A percentile compares a stretch with the other conserved stretches of the same genome.
phyloP scores from a whole-genome alignment of 345 rosid species.

The Erucastrum elatum region DNA sequence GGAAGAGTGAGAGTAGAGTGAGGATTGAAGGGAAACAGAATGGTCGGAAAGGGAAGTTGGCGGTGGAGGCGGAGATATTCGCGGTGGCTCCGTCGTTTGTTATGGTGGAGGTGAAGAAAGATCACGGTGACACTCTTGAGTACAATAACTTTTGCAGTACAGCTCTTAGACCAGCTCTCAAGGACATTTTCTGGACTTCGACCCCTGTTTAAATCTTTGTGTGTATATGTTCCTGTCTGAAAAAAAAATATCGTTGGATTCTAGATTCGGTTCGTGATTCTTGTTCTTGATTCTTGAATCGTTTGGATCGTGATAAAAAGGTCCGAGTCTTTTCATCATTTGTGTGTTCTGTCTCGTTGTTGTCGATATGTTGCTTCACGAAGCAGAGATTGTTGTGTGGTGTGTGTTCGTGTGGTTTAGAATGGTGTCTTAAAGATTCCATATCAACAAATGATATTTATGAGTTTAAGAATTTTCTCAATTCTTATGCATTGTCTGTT shows the following conservation, averaged over 20 bases:
- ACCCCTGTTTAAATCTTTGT: constrained; percentile 42
- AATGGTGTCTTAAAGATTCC: constrained; percentile 15
- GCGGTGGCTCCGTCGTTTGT: too few species aligned
- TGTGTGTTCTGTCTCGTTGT: not conserved
- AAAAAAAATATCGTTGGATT: not conserved
- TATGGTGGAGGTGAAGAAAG: constrained; percentile 91
- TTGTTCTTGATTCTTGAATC: constrained; percentile 30
- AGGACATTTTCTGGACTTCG: constrained; percentile 81
- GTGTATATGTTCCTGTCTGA: not conserved
- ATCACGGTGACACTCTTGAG: constrained; percentile 83
- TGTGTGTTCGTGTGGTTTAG: constrained; percentile 2
- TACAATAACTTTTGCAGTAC: constrained; percentile 84
- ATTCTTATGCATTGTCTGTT: too few species aligned
- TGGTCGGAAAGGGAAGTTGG: too few species aligned
- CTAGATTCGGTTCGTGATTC: constrained; percentile 19
- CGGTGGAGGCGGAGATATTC: too few species aligned
- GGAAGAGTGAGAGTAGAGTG: too few species aligned
- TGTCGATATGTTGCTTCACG: too few species aligned
- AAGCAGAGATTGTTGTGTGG: too few species aligned
- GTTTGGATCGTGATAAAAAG: too few species aligned
- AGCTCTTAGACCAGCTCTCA: constrained; percentile 86
- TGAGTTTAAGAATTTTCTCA: too few species aligned
- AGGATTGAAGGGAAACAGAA: too few species aligned
- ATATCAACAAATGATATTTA: constrained; percentile 9
- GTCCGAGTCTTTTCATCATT: not conserved